These are phyloP conservation scores for Aspergillus bridgeri DNA, from an alignment of 495 filamentous ascomycete genomes.

Conservation along the genomic window DNA sequence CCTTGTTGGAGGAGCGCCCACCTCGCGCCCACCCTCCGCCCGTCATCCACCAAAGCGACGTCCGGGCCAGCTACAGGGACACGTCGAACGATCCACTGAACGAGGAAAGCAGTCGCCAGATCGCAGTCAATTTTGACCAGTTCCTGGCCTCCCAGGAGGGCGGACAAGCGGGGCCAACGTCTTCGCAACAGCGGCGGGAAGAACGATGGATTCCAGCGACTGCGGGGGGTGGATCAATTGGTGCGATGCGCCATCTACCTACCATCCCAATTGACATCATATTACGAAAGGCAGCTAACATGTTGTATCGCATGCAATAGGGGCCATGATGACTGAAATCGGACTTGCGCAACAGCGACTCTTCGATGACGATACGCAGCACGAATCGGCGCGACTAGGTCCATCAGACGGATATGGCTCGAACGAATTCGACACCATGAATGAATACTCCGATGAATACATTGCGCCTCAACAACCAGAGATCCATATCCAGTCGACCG, in stretches of 20 bases:
- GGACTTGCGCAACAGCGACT: constrained; percentile 35
- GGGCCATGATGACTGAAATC: constrained; percentile 40
- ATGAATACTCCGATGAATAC: neutral
- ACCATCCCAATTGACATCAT: neutral
- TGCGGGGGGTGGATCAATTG: constrained; percentile 33
- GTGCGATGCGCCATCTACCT: constrained; percentile 20
- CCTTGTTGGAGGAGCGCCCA: constrained; percentile 28
- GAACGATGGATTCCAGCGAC: constrained; percentile 38
- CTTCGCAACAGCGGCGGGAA: constrained; percentile 39
- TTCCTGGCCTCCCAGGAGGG: constrained; percentile 37
- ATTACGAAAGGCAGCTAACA: neutral
- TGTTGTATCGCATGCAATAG: constrained; percentile 13
- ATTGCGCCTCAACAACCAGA: neutral
- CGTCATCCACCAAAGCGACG: neutral
- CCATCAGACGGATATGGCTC: neutral
- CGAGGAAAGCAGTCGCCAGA: constrained; percentile 11
- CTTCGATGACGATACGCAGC: constrained; percentile 33
- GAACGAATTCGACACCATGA: neutral
- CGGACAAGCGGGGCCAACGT: constrained; percentile 16
- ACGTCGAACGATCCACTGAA: constrained; percentile 1
- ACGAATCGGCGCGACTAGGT: constrained; percentile 5
- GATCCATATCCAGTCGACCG: neutral
- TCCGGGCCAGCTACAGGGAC: neutral
- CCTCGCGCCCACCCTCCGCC: constrained; percentile 17
- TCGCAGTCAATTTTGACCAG: constrained; percentile 39